phyloP scores from a whole-genome alignment of 768 basidiomycete species.

The Termitomyces sp. region DNA sequence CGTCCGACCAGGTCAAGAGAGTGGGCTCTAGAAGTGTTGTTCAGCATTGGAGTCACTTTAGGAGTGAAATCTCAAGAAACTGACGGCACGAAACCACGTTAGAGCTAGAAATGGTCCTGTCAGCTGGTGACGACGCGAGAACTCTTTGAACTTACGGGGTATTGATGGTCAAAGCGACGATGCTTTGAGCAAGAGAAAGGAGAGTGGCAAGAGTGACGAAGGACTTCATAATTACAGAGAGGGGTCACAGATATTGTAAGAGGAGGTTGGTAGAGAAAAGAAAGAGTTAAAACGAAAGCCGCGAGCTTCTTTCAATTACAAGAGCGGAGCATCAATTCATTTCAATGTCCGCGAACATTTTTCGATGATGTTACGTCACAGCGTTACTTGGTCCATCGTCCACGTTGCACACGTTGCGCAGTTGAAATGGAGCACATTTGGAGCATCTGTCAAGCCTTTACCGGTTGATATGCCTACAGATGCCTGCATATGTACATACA shows the following conservation, averaged over 20 bases:
- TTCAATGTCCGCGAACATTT: conserved; percentile 16
- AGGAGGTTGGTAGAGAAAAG: conserved; percentile 6
- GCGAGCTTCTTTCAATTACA: conserved; percentile 8
- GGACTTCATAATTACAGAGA: conserved; percentile 35
- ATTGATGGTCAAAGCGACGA: conserved; percentile 54
- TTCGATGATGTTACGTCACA: not conserved
- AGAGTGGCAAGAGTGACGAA: conserved; percentile 33
- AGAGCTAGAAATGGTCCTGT: conserved; percentile 25
- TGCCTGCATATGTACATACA: not conserved
- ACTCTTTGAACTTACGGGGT: conserved; percentile 47
- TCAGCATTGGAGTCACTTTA: conserved; percentile 8
- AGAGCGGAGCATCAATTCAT: conserved; percentile 20
- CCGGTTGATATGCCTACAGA: not conserved
- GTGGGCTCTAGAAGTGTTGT: conserved; percentile 51
- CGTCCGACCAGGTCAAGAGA: conserved; percentile 51
- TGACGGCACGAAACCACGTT: conserved; percentile 50
- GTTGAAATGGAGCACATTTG: not conserved
- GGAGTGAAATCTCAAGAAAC: conserved; percentile 14
- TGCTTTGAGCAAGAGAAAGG: conserved; percentile 35
- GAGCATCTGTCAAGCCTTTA: not conserved
- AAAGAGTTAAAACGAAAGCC: conserved; percentile 4
- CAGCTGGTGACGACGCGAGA: not conserved
- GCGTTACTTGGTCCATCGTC: not conserved
- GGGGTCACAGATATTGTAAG: conserved; percentile 13
- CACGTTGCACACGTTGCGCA: not conserved